Evolutionary conservation across 164 flowering plant species (phyloP), one percentile per base, ranked within the genome.

Genomic region (Tinospora cordifolia): DNA sequence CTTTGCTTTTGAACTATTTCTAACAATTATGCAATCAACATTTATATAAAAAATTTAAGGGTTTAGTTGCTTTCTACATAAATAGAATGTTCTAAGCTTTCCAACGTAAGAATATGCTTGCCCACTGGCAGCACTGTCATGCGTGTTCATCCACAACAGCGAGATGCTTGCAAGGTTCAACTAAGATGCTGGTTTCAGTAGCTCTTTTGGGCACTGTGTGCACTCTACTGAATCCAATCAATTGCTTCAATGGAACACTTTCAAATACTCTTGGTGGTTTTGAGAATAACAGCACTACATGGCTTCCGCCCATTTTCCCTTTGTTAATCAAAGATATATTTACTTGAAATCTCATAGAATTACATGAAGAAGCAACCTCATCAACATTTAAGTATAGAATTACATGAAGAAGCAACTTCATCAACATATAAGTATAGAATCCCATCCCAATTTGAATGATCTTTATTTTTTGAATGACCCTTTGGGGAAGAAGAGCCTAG

Each of bases 121-220:
- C 96, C 98, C 59, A 87, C 21, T 8, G 88, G 81, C 80, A 93
- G 68, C 36, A 90, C 69, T 67, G 84, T 80, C 34, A 74, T 77
- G 15, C 98, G 11, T 69, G 36, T 68, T 82, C 84, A 77, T 88
- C 72, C 8, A 84, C 94, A 69, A 79, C 38, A 77, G 90, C 87
- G 46, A 93, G 78, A 74, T 90, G 91, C 63, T 84, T 76, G 78
- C 98, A 93, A 34, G 98, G 90, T 77, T 90, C 90, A 0, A 93
- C 79, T 24, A 79, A 15, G 25, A 94, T 76, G 78, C 80, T 83
- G 19, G 83, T 74, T 76, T 83, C 81, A 47, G 84, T 77, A 36
- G 79, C 63, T 67, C 72, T 69, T 24, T 72, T 8, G 7, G 91
- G 66, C 34, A 38, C 15, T 0, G 83, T 75, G 67, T 86, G 87